Conservation (phyloP, 2,329 filamentous ascomycete species). For the Alternaria novae-zelandiae region DNA sequence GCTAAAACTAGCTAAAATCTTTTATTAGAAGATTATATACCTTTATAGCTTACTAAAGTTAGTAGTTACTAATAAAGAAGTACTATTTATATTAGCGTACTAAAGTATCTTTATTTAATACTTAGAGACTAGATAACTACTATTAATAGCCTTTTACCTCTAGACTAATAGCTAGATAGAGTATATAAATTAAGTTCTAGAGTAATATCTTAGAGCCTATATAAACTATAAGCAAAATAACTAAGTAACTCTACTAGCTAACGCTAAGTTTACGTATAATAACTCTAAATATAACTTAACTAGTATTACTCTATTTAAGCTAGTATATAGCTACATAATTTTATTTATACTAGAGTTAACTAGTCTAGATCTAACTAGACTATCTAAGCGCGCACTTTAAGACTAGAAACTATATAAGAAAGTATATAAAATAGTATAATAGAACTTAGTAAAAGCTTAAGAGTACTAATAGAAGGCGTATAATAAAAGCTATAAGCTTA, state of each 20-base stretch:
- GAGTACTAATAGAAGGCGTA: neutral
- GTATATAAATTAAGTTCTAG: neutral
- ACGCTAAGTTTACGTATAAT: too few species aligned
- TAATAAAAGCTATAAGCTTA: neutral
- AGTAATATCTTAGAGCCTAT: neutral
- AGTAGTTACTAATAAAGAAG: neutral
- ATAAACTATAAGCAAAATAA: neutral
- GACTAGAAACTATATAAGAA: neutral
- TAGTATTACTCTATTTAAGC: too few species aligned
- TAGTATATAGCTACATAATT: too few species aligned
- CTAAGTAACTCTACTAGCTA: neutral
- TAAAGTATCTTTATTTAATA: too few species aligned
- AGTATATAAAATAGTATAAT: neutral
- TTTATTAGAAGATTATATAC: neutral
- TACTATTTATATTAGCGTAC: too few species aligned
- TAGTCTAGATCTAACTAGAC: neutral
- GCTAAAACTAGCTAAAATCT: neutral
- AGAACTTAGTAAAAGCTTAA: neutral
- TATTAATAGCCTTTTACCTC: neutral
- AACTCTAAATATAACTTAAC: too few species aligned
- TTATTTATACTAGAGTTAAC: neutral
- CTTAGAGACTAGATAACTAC: neutral
- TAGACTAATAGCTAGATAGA: neutral
- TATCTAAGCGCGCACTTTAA: neutral
- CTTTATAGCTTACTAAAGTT: neutral